Conservation (phyloP, 2,329 filamentous ascomycete genomes). For the Penicillium hordei region DNA sequence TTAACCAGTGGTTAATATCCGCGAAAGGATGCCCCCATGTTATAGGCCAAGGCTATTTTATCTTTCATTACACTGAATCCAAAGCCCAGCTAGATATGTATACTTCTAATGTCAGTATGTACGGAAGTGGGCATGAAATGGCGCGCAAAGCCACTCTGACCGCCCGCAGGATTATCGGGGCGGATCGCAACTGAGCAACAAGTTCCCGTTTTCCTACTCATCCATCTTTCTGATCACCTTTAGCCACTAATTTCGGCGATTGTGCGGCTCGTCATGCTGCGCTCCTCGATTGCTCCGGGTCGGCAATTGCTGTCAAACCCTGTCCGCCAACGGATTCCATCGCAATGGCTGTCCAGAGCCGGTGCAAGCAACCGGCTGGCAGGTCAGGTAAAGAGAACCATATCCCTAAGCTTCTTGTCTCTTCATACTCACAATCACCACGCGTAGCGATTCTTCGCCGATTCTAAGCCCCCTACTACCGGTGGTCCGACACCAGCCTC, state of each 20-base stretch:
- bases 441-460: conserved; percentile 52
- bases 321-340: conserved; percentile 36
- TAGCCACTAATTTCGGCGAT: conserved; percentile 31
- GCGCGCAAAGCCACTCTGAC: conserved; percentile 26
- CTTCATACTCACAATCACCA: conserved; percentile 27
- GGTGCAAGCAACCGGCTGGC: conserved; percentile 40
- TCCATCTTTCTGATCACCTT: conserved; percentile 26
- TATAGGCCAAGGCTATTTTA: neutral
- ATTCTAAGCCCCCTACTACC: conserved; percentile 44
- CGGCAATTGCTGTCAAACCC: conserved; percentile 44
- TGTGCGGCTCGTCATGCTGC: conserved; percentile 56
- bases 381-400: conserved; percentile 41
- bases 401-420: conserved; percentile 8
- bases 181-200: conserved; percentile 41
- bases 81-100: neutral
- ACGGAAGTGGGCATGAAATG: conserved; percentile 2
- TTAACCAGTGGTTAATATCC: neutral
- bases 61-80: neutral
- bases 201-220: conserved; percentile 34
- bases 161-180: conserved; percentile 37
- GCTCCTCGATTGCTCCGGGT: conserved; percentile 52
- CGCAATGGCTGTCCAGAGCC: conserved; percentile 47
- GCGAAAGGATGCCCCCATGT: neutral
- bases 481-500: conserved; percentile 45
- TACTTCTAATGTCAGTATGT: conserved; percentile 1